Evolutionary conservation across 2,329 filamentous ascomycete genomes (phyloP), one percentile per base, ranked within the genome.

Genomic region (Xylariaceae sp.): DNA sequence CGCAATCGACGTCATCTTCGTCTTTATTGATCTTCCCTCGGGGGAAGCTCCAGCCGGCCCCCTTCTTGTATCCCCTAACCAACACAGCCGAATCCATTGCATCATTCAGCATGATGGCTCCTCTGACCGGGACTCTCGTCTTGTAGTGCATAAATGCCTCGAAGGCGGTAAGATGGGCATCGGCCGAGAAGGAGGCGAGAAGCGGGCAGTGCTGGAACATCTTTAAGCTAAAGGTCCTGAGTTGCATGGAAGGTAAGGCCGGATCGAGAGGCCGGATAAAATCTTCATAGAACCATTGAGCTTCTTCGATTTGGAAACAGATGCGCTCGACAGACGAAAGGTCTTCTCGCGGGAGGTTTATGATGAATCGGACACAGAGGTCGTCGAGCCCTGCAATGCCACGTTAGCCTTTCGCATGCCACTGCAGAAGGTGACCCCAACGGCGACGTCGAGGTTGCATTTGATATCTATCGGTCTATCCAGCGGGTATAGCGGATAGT

Each of bases 241-340:
- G 80, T 45, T 85, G 84, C 78, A 97, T 87, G 53, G 88, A 91
- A 3, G 94, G 94, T 8, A 99, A 80, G 40, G 80, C 80, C 50
- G 91, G 86, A 72, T 96, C 88, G 60, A 94, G 78, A 40, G 92
- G 91, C 47, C 94, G 89, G 70, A 99, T 90, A 70, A 99, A 99
- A 73, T 99, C 94, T 78, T 99, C 94, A 82, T 99, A 99, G 74
- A 95, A 99, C 94, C 94, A 99, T 84, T 99, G 95, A 65, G 94
- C 94, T 74, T 99, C 95, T 73, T 99, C 94, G 64, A 99, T 88
- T 74, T 97, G 91, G 72, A 99, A 99, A 74, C 92, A 97, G 73
- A 99, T 94, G 68, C 94, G 87, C 69, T 91, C 89, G 55, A 96
- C 88, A 2, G 89, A 91, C 62, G 86, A 85, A 46, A 97, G 82